Conservation (phyloP, 2,329 filamentous ascomycete species). For the Allantophomopsis cytisporea region DNA sequence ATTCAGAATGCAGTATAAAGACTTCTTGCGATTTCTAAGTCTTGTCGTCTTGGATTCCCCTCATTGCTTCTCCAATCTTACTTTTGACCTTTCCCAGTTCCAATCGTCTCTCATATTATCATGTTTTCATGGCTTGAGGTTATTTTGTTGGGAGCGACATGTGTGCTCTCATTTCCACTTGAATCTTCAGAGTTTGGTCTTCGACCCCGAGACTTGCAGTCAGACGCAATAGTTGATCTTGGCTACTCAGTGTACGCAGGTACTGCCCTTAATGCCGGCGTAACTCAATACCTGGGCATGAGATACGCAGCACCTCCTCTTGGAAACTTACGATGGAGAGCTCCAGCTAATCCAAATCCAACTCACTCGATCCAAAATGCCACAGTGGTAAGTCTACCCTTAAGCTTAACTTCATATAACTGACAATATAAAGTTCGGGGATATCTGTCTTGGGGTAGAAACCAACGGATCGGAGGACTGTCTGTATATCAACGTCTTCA, state of each 20-base stretch:
- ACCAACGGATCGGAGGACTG: constrained; percentile 24
- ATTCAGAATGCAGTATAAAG: too few relatives aligned
- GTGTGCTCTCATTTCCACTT: too few relatives aligned
- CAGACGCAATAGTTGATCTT: constrained; percentile 36
- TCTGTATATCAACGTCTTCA: constrained; percentile 30
- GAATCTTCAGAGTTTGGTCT: too few relatives aligned
- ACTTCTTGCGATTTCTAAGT: too few relatives aligned
- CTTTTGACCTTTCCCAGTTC: too few relatives aligned
- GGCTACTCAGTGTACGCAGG: constrained; percentile 55
- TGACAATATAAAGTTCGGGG: constrained; percentile 22
- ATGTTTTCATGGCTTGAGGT: too few relatives aligned
- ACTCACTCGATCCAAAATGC: constrained; percentile 8
- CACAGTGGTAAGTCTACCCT: constrained; percentile 1
- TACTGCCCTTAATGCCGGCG: constrained; percentile 32
- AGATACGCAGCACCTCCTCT: constrained; percentile 58
- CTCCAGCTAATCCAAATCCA: constrained; percentile 29
- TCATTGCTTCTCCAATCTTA: too few relatives aligned
- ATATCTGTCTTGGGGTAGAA: constrained; percentile 26
- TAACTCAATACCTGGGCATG: constrained; percentile 60
- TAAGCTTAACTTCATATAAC: background rate
- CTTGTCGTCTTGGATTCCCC: too few relatives aligned
- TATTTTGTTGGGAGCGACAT: too few relatives aligned
- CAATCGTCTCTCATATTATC: too few relatives aligned
- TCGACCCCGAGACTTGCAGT: too few relatives aligned
- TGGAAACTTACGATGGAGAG: constrained; percentile 49